phyloP scores from a whole-genome alignment of 345 rosid species.

The Moricandia moricandioides region DNA sequence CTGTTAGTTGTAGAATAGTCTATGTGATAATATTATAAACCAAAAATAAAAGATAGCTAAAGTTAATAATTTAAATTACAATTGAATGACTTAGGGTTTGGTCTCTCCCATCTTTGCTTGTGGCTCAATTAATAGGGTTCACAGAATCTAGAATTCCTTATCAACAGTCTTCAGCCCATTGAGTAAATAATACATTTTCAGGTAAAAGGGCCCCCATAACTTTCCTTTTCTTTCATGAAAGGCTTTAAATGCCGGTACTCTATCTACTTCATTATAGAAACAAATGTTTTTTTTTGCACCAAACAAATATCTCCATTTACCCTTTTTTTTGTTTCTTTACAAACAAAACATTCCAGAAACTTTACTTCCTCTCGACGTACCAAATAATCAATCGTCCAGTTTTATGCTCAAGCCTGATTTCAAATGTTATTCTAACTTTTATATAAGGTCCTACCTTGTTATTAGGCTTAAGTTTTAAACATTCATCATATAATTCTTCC shows the following conservation, averaged over 20 bases:
- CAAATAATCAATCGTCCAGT: neutral
- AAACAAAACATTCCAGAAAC: neutral
- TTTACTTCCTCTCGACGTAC: neutral
- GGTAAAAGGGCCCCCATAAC: neutral
- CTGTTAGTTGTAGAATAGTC: too few species aligned
- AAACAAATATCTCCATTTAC: too few species aligned
- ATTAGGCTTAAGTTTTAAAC: neutral
- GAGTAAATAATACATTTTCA: neutral
- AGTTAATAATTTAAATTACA: too few species aligned
- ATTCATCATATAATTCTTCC: neutral
- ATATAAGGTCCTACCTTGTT: neutral
- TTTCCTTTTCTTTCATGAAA: neutral
- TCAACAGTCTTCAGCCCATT: neutral
- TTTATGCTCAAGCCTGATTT: neutral
- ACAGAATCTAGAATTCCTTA: neutral
- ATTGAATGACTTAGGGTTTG: too few species aligned
- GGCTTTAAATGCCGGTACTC: neutral
- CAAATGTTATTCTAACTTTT: neutral
- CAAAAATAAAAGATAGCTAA: too few species aligned
- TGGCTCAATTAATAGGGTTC: neutral
- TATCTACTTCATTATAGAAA: neutral
- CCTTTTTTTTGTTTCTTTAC: neutral
- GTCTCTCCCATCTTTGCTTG: neutral
- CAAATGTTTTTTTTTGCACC: too few species aligned
- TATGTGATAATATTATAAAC: too few species aligned